Evolutionary conservation across 805 yeast species (phyloP).

Genomic region (Isabelozyma heimii): DNA sequence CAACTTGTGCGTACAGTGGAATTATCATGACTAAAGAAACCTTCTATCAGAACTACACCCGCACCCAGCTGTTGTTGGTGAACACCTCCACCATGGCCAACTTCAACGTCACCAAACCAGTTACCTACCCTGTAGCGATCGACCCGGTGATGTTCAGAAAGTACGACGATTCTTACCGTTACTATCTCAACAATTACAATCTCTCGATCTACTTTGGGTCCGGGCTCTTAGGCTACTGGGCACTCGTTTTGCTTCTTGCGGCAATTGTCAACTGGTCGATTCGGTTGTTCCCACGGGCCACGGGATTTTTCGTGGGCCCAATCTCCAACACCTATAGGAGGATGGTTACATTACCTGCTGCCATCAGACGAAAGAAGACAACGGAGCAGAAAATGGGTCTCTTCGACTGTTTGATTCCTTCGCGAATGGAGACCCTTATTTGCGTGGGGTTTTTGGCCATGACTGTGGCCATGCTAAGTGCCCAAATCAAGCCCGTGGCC

Average conservation of each 20-base stretch:
- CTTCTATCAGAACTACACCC: constrained; percentile 11
- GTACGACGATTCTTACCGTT: neutral
- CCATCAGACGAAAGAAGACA: constrained; percentile 13
- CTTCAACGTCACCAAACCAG: neutral
- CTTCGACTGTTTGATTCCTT: constrained; percentile 24
- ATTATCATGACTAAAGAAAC: constrained; percentile 4
- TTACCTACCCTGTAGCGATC: neutral
- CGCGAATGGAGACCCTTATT: constrained; percentile 23
- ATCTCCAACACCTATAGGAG: constrained; percentile 22
- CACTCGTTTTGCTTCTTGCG: constrained; percentile 38
- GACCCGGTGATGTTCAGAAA: neutral
- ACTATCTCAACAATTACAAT: neutral
- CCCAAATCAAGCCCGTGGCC: constrained; percentile 12
- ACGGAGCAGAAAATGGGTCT: constrained; percentile 8
- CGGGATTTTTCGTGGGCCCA: constrained; percentile 26
- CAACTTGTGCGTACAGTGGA: constrained; percentile 7
- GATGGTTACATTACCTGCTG: constrained; percentile 30
- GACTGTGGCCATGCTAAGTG: constrained; percentile 19
- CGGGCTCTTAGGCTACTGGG: constrained; percentile 51
- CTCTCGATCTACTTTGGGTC: constrained; percentile 7
- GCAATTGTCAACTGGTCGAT: constrained; percentile 41
- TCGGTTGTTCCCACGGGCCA: constrained; percentile 35
- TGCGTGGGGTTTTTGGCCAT: constrained; percentile 22
- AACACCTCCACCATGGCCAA: neutral
- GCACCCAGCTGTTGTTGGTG: constrained; percentile 4